Evolutionary conservation across 352 stramenopile genomes (phyloP), one percentile per base, ranked within the genome.

Genomic region (Phytophthora sp.): DNA sequence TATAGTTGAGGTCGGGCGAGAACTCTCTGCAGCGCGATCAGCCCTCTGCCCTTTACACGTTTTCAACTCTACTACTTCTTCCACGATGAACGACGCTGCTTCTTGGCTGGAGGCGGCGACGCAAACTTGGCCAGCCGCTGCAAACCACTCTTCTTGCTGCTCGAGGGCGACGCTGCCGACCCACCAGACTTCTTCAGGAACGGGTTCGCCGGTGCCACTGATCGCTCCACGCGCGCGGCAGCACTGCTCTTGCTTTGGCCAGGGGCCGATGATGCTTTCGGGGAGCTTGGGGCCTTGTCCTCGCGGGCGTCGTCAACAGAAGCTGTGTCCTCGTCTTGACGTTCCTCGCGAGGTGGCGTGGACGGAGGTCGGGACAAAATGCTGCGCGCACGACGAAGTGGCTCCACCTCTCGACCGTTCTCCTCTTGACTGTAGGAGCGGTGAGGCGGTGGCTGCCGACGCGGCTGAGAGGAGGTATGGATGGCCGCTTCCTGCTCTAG

Each of bases 61-160:
- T 30, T n/a, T 6, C 52, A 24, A n/a, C 20, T 35, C 30, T 34
- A 67, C 49, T 66, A 74, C 44, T 66, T 76, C 41, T 82, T 82
- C 70, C 56, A 72, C 13, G 53, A 70, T 24, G 62, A 67, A 4
- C 68, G 69, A 23, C 72, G 65, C 51, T 65, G 62, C 28, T 78
- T 81, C 66, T 87, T 87, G 31, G 59, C 62, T 4, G 74, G 72
- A 1, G 72, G 61, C 6, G 77, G 77, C 4, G 77, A 84, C 42
- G 75, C 56, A 34, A 92, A 92, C 57, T 89, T 84, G 26, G 81
- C 77, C 39, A 92, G 58, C 13, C 81, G 72, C 43, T 87, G 77
- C 24, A 92, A 59, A 3, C 83, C 83, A 5, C 54, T 79, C 58
- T 77, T 79, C 50, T 83, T 85, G n/a, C 53, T 41, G 51, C 11